phyloP scores from a whole-genome alignment of 2,329 filamentous ascomycete species.

The Calonectria pauciramosa region DNA sequence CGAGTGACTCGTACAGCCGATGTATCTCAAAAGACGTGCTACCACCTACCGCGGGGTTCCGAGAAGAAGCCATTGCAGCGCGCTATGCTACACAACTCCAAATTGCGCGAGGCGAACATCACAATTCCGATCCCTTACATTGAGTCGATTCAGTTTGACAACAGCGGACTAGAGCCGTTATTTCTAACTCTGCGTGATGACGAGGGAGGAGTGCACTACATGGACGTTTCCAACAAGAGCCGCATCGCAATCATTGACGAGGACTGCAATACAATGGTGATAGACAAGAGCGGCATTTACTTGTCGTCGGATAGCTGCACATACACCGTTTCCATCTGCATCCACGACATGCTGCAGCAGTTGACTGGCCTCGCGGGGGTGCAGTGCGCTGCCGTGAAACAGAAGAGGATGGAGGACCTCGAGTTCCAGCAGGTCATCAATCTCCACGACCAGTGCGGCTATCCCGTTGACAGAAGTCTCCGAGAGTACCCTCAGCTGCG shows the following conservation, averaged over 20 bases:
- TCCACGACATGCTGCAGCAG: constrained; percentile 52
- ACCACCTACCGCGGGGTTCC: constrained; percentile 44
- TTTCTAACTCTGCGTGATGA: constrained; percentile 51
- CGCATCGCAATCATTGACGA: constrained; percentile 50
- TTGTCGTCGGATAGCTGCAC: constrained; percentile 52
- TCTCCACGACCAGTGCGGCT: constrained; percentile 53
- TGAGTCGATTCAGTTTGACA: constrained; percentile 53
- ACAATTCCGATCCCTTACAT: constrained; percentile 54
- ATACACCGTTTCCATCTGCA: constrained; percentile 49
- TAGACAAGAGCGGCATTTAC: constrained; percentile 51
- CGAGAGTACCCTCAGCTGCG: constrained; percentile 48
- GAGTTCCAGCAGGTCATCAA: constrained; percentile 50
- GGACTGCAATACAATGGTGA: constrained; percentile 48
- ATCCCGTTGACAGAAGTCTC: constrained; percentile 43
- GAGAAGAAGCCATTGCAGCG: constrained; percentile 41
- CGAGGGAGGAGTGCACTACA: constrained; percentile 42
- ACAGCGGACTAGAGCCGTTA: constrained; percentile 48
- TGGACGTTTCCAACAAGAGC: constrained; percentile 53
- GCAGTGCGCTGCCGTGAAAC: constrained; percentile 45
- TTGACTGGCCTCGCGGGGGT: constrained; percentile 48
- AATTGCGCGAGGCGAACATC: constrained; percentile 46
- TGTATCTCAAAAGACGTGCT: constrained; percentile 48
- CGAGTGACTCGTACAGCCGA: constrained; percentile 48
- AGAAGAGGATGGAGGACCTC: constrained; percentile 43
- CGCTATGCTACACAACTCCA: constrained; percentile 49